phyloP scores from a whole-genome alignment of 1,284 basidiomycete genomes.

The Boletellus sp. region DNA sequence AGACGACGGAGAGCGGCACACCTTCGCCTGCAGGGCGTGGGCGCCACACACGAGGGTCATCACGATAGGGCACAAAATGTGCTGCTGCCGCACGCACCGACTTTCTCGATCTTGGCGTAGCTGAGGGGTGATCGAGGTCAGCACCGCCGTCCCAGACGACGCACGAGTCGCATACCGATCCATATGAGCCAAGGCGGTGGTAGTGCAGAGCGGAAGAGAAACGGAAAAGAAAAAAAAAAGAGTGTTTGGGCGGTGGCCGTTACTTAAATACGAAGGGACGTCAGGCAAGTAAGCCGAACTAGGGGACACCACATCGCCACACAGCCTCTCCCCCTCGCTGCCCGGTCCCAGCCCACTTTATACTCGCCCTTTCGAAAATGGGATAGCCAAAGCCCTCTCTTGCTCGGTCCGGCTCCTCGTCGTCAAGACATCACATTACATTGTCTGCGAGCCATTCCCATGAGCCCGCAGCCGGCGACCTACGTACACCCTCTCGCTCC shows the following conservation, averaged over 20 bases:
- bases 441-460: too few relatives aligned
- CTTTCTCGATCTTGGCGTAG: slow-evolving; percentile 71
- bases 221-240: background rate
- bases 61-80: slow-evolving; percentile 3
- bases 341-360: background rate
- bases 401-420: slow-evolving; percentile 3
- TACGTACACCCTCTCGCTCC: slow-evolving; percentile 3
- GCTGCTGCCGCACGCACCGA: slow-evolving; percentile 51
- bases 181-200: slow-evolving; percentile 19
- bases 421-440: slow-evolving; percentile 18
- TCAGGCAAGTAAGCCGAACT: slow-evolving; percentile 13
- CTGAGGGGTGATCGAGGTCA: slow-evolving; percentile 33
- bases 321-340: slow-evolving; percentile 4
- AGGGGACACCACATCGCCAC: slow-evolving; percentile 19
- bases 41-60: slow-evolving; percentile 21
- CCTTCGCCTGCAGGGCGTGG: slow-evolving; percentile 50
- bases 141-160: slow-evolving; percentile 9
- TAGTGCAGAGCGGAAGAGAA: slow-evolving; percentile 1
- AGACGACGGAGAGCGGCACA: slow-evolving; percentile 22
- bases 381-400: too few relatives aligned
- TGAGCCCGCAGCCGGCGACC: background rate
- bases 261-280: slow-evolving; percentile 16
- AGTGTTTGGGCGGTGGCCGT: slow-evolving; percentile 10
- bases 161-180: slow-evolving; percentile 26
- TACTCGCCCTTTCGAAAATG: background rate